These are phyloP conservation scores for Dioscorea cayenensis DNA, from an alignment of 116 monocot species.

Conservation along the genomic window DNA sequence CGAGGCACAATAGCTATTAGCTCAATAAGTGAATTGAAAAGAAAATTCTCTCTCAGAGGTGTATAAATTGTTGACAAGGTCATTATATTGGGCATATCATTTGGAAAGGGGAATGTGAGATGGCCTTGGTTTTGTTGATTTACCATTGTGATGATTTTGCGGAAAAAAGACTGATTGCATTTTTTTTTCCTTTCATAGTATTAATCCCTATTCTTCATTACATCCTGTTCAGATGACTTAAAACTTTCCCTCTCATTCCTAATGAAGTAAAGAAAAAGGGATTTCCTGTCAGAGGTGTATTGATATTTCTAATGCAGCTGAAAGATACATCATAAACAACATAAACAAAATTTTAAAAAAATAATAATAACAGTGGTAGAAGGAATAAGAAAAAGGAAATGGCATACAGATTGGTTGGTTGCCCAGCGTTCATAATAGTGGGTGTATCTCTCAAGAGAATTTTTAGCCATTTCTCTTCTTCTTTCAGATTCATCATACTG, in stretches of 20 bases:
- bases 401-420: constrained; percentile 87
- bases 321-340: not conserved
- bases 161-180: too few species aligned
- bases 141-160: too few species aligned
- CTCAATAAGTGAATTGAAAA: not conserved
- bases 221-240: too few species aligned
- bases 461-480: constrained; percentile 99
- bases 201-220: too few species aligned
- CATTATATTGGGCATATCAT: not conserved
- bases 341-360: not conserved
- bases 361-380: not conserved
- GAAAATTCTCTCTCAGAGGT: not conserved
- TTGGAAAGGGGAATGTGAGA: too few species aligned
- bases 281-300: too few species aligned
- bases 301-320: too few species aligned
- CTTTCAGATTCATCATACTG: constrained; percentile 99
- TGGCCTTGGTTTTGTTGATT: too few species aligned
- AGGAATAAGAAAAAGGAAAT: not conserved
- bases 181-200: too few species aligned
- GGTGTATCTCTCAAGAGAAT: constrained; percentile 98
- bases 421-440: constrained; percentile 99
- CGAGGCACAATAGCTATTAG: not conserved
- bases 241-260: too few species aligned
- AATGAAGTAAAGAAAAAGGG: too few species aligned
- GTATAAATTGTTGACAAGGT: not conserved